A percentile compares a stretch with the other conserved stretches of the same genome.
These are phyloP conservation scores for Lepidium sativum DNA, from an alignment of 345 rosid genomes.

Conservation along the genomic window DNA sequence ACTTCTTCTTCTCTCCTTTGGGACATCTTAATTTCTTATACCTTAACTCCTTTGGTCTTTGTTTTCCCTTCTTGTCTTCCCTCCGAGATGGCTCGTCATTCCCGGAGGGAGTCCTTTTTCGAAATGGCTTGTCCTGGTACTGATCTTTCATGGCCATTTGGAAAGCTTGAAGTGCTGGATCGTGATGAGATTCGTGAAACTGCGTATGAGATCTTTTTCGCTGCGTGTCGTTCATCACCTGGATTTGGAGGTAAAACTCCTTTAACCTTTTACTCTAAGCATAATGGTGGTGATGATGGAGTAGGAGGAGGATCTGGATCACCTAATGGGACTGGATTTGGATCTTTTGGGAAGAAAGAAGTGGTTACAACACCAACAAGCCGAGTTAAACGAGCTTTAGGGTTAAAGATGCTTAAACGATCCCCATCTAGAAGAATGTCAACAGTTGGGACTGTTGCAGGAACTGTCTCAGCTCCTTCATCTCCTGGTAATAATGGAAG, in stretches of 20 bases:
- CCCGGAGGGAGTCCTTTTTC: conserved; percentile 42
- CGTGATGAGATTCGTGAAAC: conserved; percentile 63
- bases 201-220: conserved; percentile 84
- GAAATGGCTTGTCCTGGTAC: conserved; percentile 19
- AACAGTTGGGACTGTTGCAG: conserved; percentile 16
- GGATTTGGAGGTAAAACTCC: conserved; percentile 74
- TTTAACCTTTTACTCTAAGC: conserved; percentile 47
- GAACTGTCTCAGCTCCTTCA: conserved; percentile 35
- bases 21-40: not conserved
- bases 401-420: conserved; percentile 65
- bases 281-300: conserved; percentile 33
- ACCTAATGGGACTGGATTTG: conserved; percentile 8
- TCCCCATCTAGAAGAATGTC: conserved; percentile 68
- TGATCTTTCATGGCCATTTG: conserved; percentile 74
- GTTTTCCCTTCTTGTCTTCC: not conserved
- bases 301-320: conserved; percentile 21
- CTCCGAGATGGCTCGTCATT: conserved; percentile 36
- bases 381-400: conserved; percentile 58
- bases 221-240: conserved; percentile 77
- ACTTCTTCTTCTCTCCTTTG: not conserved
- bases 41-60: not conserved
- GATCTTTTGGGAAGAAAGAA: conserved; percentile 33
- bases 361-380: conserved; percentile 67
- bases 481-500: conserved; percentile 39
- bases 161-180: conserved; percentile 45